Evolutionary conservation across 2,329 filamentous ascomycete genomes (phyloP), one percentile per base, ranked within the genome.

Genomic region (Ceratocystiopsis sp.): DNA sequence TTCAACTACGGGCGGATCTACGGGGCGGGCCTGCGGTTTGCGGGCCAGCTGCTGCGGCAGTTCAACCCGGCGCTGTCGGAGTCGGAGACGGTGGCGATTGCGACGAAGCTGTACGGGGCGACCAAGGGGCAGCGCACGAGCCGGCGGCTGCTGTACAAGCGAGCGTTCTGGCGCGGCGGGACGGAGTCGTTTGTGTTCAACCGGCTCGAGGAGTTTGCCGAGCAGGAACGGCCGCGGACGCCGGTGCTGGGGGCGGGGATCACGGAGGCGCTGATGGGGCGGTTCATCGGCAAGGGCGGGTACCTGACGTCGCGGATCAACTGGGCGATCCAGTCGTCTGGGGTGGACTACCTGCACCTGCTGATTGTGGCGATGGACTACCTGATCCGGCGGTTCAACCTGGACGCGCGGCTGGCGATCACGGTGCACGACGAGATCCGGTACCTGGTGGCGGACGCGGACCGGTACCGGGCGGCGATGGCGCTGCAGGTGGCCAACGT

Each of bases 1-100:
- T 98, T 98, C 68, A 98, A 98, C 59, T 98, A 98, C 53, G 93
- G 93, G 9, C 84, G 93, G 36, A 98, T 98, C 40, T 98, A 98
- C 55, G 93, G 91, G n/a, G 93, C 91, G 5, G 93, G 91, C 0
- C 65, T 96, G 41, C 93, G 86, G 52, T 98, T 98, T 56, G 91
- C 91, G 0, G 78, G 82, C 3, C 93, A 84, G 11, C 67, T 98
- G 2, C 71, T 98, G 2, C 76, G 87, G 9, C 91, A 96, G 55
- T 98, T 98, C 65, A 95, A 96, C 53, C 86, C 89, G 2, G 69
- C 64, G 17, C 65, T 98, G 33, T 80, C 80, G 0, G 91, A 96
- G 53, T 66, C 71, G 29, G 70, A 95, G 59, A 93, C 91, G 0
- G 66, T 73, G 18, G 67, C 75, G 18, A 84, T 80, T 18, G 87